Conservation (phyloP, 2,329 filamentous ascomycete genomes). For the Exserohilum turcica region DNA sequence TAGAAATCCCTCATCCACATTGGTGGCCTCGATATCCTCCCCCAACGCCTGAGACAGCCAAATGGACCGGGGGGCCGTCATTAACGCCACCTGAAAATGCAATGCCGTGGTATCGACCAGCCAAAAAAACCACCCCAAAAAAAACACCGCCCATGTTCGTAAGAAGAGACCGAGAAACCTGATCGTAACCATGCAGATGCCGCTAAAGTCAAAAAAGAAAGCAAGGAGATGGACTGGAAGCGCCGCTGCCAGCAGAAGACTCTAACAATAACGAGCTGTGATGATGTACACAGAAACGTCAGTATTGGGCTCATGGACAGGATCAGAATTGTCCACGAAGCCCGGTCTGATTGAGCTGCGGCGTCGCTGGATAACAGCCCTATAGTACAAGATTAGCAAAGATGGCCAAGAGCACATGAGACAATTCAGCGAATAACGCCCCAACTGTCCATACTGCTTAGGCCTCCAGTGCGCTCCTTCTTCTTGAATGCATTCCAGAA, state of each 20-base stretch:
- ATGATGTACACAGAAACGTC: constrained; percentile 5
- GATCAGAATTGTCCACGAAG: neutral
- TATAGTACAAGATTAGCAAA: constrained; percentile 10
- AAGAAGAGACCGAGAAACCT: constrained; percentile 2
- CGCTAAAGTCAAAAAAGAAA: constrained; percentile 5
- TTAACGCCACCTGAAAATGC: constrained; percentile 5
- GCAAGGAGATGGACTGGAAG: constrained; percentile 3
- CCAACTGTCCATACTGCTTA: constrained; percentile 70
- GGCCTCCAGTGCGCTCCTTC: constrained; percentile 69
- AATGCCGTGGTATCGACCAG: constrained; percentile 14
- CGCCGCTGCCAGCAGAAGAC: neutral
- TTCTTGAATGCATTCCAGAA: constrained; percentile 98
- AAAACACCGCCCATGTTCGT: constrained; percentile 11
- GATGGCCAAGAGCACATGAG: constrained; percentile 1
- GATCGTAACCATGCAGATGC: constrained; percentile 13
- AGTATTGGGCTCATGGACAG: neutral
- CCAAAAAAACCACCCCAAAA: constrained; percentile 9
- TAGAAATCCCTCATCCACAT: constrained; percentile 29
- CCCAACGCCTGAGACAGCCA: neutral
- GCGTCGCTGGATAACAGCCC: constrained; percentile 1
- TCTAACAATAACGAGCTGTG: constrained; percentile 5
- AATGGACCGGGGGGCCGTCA: neutral
- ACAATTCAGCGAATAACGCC: constrained; percentile 70
- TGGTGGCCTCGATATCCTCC: constrained; percentile 29
- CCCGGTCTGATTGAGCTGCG: neutral